Percentiles rank a stretch among this genome's conserved stretches.
Evolutionary conservation across 768 basidiomycete genomes (phyloP).

Genomic region (Kwoniella sp.): DNA sequence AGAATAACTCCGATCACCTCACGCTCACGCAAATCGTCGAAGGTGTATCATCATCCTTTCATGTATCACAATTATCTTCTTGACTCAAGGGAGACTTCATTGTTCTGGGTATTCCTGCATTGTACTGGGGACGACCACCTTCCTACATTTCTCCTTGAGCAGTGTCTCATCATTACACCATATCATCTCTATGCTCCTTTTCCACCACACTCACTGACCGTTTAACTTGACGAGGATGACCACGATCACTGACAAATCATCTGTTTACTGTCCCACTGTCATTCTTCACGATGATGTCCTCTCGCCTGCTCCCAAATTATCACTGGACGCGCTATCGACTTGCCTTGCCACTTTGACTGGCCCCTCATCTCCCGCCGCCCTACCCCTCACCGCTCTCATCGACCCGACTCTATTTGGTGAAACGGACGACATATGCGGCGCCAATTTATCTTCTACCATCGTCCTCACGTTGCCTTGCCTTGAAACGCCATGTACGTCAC

Average conservation of each 20-base stretch:
- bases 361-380: conserved; percentile 15
- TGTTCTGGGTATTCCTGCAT: neutral
- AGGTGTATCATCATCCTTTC: neutral
- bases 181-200: neutral
- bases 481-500: neutral
- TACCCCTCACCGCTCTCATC: conserved; percentile 17
- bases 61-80: neutral
- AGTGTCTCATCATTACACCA: neutral
- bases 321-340: conserved; percentile 20
- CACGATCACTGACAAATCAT: conserved; percentile 10
- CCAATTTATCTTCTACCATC: neutral
- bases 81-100: neutral
- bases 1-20: neutral
- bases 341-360: conserved; percentile 4
- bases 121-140: neutral
- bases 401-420: conserved; percentile 9
- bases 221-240: neutral
- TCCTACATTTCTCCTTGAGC: neutral
- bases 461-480: neutral
- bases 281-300: conserved; percentile 20
- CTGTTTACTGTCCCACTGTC: conserved; percentile 9
- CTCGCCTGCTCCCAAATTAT: conserved; percentile 21
- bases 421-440: conserved; percentile 2
- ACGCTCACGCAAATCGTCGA: neutral
- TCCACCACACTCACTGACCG: neutral